Evolutionary conservation across 805 yeast species (phyloP).

Genomic region (Kuraishia floccosa): DNA sequence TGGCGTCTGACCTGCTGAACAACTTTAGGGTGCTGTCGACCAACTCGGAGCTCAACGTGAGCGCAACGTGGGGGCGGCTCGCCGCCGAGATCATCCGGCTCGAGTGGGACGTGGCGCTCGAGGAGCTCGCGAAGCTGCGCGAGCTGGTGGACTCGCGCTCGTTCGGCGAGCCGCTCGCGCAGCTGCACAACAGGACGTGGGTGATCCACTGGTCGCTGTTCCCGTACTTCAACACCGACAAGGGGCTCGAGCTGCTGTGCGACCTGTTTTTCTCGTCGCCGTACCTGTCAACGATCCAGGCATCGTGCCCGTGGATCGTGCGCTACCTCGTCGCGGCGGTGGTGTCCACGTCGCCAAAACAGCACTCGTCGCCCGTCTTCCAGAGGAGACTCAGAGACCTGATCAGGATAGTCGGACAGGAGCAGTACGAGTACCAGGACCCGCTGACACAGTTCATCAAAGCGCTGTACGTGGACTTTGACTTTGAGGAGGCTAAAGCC

Average conservation of each 20-base stretch:
- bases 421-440: constrained; percentile 53
- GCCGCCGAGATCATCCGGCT: constrained; percentile 46
- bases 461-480: constrained; percentile 45
- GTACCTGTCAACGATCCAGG: constrained; percentile 56
- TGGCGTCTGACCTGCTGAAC: constrained; percentile 46
- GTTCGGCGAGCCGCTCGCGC: constrained; percentile 35
- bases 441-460: constrained; percentile 49
- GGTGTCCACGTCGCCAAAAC: constrained; percentile 22
- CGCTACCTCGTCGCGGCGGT: constrained; percentile 59
- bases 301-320: constrained; percentile 61
- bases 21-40: constrained; percentile 46
- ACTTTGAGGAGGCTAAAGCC: constrained; percentile 39
- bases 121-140: constrained; percentile 41
- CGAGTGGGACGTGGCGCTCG: constrained; percentile 40
- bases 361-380: constrained; percentile 19
- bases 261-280: constrained; percentile 50
- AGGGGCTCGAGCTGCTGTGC: constrained; percentile 39
- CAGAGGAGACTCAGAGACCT: constrained; percentile 49
- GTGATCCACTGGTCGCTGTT: constrained; percentile 59
- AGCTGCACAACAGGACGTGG: constrained; percentile 57
- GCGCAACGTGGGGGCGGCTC: constrained; percentile 62
- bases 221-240: constrained; percentile 43
- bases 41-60: constrained; percentile 33
- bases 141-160: constrained; percentile 47
- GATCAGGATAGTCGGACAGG: constrained; percentile 46